phyloP scores from a whole-genome alignment of 2,329 filamentous ascomycete species.

The Pestalotiopsis sp. region DNA sequence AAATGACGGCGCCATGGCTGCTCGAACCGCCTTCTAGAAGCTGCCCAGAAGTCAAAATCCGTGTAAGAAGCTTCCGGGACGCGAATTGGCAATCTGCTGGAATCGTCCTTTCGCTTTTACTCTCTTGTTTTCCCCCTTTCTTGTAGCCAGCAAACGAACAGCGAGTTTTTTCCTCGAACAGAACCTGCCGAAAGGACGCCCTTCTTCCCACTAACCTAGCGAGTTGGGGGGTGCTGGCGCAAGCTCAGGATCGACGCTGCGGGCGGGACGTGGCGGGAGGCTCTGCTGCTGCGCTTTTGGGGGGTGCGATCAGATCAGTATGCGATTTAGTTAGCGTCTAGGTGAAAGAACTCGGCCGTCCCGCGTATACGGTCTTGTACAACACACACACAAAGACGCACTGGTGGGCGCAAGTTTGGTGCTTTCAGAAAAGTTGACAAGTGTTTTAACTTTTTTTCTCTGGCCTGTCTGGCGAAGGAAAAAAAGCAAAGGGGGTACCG shows the following conservation, averaged over 20 bases:
- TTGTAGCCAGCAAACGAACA: background rate
- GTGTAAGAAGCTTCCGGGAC: constrained; percentile 15
- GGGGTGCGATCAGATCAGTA: background rate
- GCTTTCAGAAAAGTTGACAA: background rate
- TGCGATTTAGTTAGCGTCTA: background rate
- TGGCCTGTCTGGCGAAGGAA: background rate
- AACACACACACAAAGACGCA: background rate
- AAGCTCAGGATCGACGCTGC: background rate
- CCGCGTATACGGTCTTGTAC: background rate
- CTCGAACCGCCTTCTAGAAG: constrained; percentile 15
- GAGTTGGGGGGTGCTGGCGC: background rate
- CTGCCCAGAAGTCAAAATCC: constrained; percentile 1
- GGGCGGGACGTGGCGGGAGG: background rate
- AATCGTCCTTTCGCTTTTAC: background rate
- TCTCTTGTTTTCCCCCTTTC: background rate
- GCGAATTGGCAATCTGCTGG: constrained; percentile 9
- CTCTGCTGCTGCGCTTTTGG: background rate
- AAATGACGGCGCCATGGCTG: constrained; percentile 63
- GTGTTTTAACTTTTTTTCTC: background rate
- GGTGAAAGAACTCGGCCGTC: background rate
- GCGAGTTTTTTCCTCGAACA: background rate
- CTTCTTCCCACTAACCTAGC: background rate
- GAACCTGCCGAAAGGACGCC: background rate
- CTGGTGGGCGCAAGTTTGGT: background rate
- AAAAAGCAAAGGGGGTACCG: background rate